Evolutionary conservation across 176 grass and related monocot genomes (phyloP).

Genomic region (Hsuehochloa calcarea): DNA sequence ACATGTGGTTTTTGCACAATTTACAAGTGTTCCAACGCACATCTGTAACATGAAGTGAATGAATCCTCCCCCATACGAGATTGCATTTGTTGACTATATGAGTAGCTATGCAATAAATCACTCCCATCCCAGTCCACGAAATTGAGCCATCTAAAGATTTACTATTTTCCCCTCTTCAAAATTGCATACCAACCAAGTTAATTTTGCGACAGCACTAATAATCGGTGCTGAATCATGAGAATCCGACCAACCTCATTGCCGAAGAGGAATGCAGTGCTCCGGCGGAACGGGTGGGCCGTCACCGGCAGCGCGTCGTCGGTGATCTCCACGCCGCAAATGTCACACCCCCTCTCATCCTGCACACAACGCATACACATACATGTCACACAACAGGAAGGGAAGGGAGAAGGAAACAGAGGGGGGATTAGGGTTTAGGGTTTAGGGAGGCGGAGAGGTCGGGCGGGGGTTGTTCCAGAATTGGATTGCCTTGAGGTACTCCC

Average conservation of each 20-base stretch:
- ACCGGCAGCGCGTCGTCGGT: constrained; percentile 59
- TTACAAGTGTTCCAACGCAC: neutral
- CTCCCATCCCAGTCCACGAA: neutral
- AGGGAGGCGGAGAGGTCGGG: neutral
- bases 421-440: constrained; percentile 36
- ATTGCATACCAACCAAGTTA: neutral
- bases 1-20: neutral
- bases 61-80: neutral
- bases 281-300: constrained; percentile 61
- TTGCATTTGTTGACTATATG: neutral
- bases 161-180: neutral
- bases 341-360: constrained; percentile 63
- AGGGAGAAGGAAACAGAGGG: neutral
- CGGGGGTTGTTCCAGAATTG: neutral
- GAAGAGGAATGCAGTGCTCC: constrained; percentile 82
- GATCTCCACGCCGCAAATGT: constrained; percentile 95
- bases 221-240: neutral
- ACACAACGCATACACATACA: neutral
- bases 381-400: neutral
- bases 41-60: neutral
- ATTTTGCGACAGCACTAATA: neutral
- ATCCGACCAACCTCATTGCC: constrained; percentile 69
- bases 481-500: constrained; percentile 66
- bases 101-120: neutral
- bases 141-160: neutral